A percentile compares a stretch with the other conserved stretches of the same genome.
Evolutionary conservation across 2,329 filamentous ascomycete genomes (phyloP).

Genomic region (Fusarium nelsonii): DNA sequence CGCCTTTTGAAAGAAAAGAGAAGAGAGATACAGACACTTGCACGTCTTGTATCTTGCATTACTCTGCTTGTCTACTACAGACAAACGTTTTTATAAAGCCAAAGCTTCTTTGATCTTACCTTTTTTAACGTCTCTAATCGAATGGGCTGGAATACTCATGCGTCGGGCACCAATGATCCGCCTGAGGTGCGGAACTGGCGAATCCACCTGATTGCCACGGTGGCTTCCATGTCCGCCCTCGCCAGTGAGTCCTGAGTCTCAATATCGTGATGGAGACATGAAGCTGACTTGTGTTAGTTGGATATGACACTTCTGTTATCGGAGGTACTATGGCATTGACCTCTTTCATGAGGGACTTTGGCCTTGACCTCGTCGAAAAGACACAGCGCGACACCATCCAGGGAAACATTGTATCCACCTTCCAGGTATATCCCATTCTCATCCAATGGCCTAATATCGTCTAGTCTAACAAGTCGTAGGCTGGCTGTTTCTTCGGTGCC

Average conservation of each 20-base stretch:
- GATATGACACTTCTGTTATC: slow-evolving; percentile 56
- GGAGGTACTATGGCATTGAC: slow-evolving; percentile 56
- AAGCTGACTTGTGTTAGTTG: slow-evolving; percentile 39
- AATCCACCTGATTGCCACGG: slow-evolving; percentile 51
- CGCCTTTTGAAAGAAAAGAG: too few relatives aligned
- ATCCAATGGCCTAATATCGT: accelerated
- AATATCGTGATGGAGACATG: accelerated
- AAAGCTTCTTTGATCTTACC: neutral
- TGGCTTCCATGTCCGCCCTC: slow-evolving; percentile 52
- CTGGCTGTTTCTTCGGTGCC: slow-evolving; percentile 57
- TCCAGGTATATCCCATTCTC: slow-evolving; percentile 40
- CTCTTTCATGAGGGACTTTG: slow-evolving; percentile 54
- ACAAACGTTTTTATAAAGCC: neutral
- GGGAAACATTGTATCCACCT: slow-evolving; percentile 56
- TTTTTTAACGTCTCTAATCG: slow-evolving; percentile 22
- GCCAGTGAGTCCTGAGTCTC: slow-evolving; percentile 44
- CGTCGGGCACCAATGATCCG: slow-evolving; percentile 55
- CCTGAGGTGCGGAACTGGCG: slow-evolving; percentile 53
- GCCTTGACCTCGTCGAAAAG: slow-evolving; percentile 45
- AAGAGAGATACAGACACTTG: slow-evolving; percentile 10
- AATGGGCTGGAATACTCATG: slow-evolving; percentile 51
- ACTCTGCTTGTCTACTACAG: neutral
- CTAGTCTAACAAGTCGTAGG: slow-evolving; percentile 41
- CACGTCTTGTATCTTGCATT: slow-evolving; percentile 9
- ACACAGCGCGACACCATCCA: slow-evolving; percentile 51